phyloP scores from a whole-genome alignment of 177 flowering plant species.

The Viscum album region DNA sequence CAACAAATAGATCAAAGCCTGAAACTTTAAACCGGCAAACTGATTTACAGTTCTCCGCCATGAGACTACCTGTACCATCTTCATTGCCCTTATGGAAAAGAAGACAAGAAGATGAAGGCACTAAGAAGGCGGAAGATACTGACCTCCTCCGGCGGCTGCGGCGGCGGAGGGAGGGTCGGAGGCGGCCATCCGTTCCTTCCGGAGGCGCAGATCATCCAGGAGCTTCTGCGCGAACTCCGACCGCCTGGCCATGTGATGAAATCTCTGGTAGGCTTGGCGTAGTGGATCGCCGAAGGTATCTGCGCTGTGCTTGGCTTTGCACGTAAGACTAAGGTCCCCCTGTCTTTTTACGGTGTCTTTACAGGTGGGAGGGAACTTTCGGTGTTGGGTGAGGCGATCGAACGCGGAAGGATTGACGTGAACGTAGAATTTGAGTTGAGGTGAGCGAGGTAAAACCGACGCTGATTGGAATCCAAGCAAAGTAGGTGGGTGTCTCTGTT shows the following conservation, averaged over 20 bases:
- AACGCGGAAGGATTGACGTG: constrained; percentile 35
- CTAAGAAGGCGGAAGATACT: background rate
- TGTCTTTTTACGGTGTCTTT: background rate
- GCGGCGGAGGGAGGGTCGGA: constrained; percentile 31
- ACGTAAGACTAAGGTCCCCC: background rate
- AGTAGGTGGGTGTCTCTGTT: too few species aligned
- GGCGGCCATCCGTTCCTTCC: constrained; percentile 64
- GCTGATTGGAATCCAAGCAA: constrained; percentile 69
- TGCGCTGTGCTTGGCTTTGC: background rate
- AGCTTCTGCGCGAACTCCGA: constrained; percentile 84
- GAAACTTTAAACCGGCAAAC: too few species aligned
- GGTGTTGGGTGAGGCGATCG: constrained; percentile 33
- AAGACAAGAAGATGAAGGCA: too few species aligned
- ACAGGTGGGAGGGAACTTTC: constrained; percentile 47
- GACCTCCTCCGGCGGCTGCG: constrained; percentile 26
- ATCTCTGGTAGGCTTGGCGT: too few species aligned
- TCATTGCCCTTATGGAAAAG: too few species aligned
- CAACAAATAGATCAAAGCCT: too few species aligned
- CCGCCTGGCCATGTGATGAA: constrained; percentile 39
- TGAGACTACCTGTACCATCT: too few species aligned
- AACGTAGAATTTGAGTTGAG: constrained; percentile 23
- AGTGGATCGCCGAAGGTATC: background rate
- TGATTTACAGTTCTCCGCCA: too few species aligned
- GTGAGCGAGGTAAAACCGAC: constrained; percentile 25
- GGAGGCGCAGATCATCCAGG: constrained; percentile 56